A percentile compares a stretch with the other conserved stretches of the same genome.
Evolutionary conservation across 371 early-diverging fungal genomes (phyloP).

Genomic region (Rhizopus microsporus): DNA sequence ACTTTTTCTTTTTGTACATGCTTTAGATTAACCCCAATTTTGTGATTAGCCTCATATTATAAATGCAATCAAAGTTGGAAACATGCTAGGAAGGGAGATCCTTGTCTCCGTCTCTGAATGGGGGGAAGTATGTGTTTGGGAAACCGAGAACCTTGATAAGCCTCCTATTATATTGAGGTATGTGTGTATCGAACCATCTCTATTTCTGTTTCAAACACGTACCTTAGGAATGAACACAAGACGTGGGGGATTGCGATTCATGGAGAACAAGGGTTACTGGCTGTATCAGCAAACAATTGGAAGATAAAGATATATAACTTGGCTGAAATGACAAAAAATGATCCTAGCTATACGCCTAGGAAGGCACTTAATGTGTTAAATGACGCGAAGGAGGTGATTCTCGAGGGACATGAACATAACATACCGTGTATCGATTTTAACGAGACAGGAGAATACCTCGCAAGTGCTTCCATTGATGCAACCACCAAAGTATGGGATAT

Average conservation of each 20-base stretch:
- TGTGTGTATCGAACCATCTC: too few species aligned
- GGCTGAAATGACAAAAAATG: constrained; percentile 21
- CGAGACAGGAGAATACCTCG: constrained; percentile 54
- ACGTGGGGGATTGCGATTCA: constrained; percentile 71
- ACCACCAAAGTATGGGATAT: constrained; percentile 56
- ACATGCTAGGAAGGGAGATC: constrained; percentile 47
- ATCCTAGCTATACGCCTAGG: constrained; percentile 18
- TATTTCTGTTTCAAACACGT: not conserved
- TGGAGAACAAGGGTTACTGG: constrained; percentile 50
- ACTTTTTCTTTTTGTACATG: not conserved
- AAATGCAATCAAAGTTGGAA: constrained; percentile 62
- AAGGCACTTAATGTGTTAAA: constrained; percentile 18
- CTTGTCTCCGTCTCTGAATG: constrained; percentile 55
- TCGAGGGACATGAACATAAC: constrained; percentile 63
- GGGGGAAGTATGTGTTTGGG: constrained; percentile 57
- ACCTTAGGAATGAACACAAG: constrained; percentile 34
- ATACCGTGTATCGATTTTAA: constrained; percentile 64
- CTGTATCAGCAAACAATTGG: constrained; percentile 63
- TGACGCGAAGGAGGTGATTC: constrained; percentile 12
- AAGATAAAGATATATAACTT: constrained; percentile 58
- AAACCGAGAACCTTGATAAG: constrained; percentile 43
- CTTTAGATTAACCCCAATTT: not conserved
- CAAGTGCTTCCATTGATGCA: constrained; percentile 59
- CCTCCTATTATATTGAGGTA: constrained; percentile 47
- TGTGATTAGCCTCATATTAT: constrained; percentile 38